Base-by-base conservation (phyloP, 805 yeast species). In the Ogataea ganodermae region DNA sequence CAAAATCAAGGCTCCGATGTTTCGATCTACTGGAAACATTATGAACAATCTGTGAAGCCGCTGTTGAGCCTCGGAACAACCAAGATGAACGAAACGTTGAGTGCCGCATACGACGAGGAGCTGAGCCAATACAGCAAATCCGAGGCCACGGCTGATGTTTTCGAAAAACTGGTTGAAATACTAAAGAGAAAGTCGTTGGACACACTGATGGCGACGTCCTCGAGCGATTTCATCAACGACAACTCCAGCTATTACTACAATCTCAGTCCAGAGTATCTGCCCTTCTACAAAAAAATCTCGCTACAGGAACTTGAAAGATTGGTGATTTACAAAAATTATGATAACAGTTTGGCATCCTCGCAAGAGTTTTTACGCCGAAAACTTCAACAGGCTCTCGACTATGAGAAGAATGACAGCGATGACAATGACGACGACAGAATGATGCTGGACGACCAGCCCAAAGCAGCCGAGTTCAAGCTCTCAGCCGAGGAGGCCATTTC, bases 151-250 rank as follows among this genome's bases (percentile, higher is more conserved):
- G 14, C 14, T 7, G 53, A 46, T 13, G 44, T 21, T 13, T 58
- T 60, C 33, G 48, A 48, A 13, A 10, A 10, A 10, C 37, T 58
- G 3, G 33, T 42, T 7, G 47, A 50, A 6, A 17, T 56, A 7
- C 14, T 56, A 30, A 46, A 48, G 21, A 18, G 41, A 26, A 51
- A 48, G 21, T 22, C 45, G 1, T 8, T 51, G 18, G 60, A 55
- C 18, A 31, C 45, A 2, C 42, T 60, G 27, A 53, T 60, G 60
- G 39, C 48, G 3, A 45, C 60, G 0, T 48, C 50, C 2, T 46
- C 56, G 1, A 52, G 60, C 22, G 60, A 57, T 10, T 43, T 53
- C 28, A 33, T 60, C 17, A 53, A 44, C 27, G 62, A 59, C 31
- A 52, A 53, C 37, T 48, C 58, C 10, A 47, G 50, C 26, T 45